These are phyloP conservation scores for Rutidosis leptorrhynchoides DNA, from an alignment of 129 eudicot genomes.

Conservation along the genomic window DNA sequence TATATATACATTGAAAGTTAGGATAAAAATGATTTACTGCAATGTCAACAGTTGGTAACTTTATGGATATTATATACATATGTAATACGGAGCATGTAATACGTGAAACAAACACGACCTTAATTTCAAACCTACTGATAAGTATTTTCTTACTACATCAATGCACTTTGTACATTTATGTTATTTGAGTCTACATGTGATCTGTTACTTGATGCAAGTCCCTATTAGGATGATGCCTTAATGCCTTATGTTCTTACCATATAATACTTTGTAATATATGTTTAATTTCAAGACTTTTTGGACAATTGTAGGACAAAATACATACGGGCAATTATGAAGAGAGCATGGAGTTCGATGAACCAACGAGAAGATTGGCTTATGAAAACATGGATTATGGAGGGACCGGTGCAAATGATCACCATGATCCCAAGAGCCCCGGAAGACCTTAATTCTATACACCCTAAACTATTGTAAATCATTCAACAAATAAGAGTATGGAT, in stretches of 20 bases:
- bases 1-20: too few relatives aligned
- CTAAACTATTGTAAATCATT: slow-evolving; percentile 20
- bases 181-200: neutral
- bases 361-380: slow-evolving; percentile 28
- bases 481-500: neutral
- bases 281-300: neutral
- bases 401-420: slow-evolving; percentile 34
- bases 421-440: slow-evolving; percentile 32
- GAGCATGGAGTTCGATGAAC: slow-evolving; percentile 3
- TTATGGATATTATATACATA: too few relatives aligned
- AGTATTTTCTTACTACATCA: neutral
- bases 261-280: neutral
- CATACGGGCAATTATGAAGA: neutral
- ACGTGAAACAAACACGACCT: too few relatives aligned
- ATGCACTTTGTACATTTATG: neutral
- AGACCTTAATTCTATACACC: slow-evolving; percentile 19
- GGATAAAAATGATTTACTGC: too few relatives aligned
- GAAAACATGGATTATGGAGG: slow-evolving; percentile 36
- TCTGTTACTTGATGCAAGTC: neutral
- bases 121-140: neutral
- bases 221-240: neutral
- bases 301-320: slow-evolving; percentile 12
- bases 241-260: neutral
- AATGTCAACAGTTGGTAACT: too few relatives aligned
- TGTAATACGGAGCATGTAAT: too few relatives aligned